phyloP scores from a whole-genome alignment of 2,329 filamentous ascomycete species.

The Venturia asperata region DNA sequence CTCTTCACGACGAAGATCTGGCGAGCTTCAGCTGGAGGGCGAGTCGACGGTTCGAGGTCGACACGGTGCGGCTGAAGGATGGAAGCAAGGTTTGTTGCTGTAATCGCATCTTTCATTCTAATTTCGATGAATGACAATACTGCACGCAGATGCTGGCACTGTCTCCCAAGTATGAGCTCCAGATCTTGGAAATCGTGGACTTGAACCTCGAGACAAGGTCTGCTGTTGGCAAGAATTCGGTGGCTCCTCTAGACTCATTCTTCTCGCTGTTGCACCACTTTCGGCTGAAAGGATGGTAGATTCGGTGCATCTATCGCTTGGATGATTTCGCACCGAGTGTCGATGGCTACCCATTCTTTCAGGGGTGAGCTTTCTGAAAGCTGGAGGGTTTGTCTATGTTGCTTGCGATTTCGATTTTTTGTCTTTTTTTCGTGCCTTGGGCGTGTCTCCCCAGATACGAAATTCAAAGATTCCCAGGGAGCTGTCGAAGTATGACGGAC shows the following conservation, averaged over 20 bases:
- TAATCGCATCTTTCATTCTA: slow-evolving; percentile 37
- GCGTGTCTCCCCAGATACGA: slow-evolving; percentile 31
- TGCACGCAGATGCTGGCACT: background rate
- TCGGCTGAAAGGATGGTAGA: slow-evolving; percentile 25
- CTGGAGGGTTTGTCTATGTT: slow-evolving; percentile 46
- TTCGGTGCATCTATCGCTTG: slow-evolving; percentile 48
- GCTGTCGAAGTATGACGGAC: background rate
- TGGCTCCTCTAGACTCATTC: background rate
- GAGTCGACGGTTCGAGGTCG: slow-evolving; percentile 20
- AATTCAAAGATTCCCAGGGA: slow-evolving; percentile 18
- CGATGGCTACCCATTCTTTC: slow-evolving; percentile 43
- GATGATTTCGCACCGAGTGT: slow-evolving; percentile 48
- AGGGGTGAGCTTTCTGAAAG: slow-evolving; percentile 49
- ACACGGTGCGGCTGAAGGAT: slow-evolving; percentile 30
- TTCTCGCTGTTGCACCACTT: background rate
- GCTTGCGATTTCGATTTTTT: slow-evolving; percentile 42
- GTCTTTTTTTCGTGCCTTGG: slow-evolving; percentile 46
- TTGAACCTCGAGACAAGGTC: background rate
- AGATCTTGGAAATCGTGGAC: background rate
- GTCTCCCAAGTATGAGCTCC: background rate
- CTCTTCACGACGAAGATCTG: slow-evolving; percentile 37
- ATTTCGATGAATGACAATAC: slow-evolving; percentile 37
- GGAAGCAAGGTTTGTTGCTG: slow-evolving; percentile 37
- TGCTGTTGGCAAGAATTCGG: background rate
- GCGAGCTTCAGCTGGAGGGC: slow-evolving; percentile 34